Evolutionary conservation across 495 filamentous ascomycete genomes (phyloP), one percentile per base, ranked within the genome.

Genomic region (Aspergillus asperescens): DNA sequence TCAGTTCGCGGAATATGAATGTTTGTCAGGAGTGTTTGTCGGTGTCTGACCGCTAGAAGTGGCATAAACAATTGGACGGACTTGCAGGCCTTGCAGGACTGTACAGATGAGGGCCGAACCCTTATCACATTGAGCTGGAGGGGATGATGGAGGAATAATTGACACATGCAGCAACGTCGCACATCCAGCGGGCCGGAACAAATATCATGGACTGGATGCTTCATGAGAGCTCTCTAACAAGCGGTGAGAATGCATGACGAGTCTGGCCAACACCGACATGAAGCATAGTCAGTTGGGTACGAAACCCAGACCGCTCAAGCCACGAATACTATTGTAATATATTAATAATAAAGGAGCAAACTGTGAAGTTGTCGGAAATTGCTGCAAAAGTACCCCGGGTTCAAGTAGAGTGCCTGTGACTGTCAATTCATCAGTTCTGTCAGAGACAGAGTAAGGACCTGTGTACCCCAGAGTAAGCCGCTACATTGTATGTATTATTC

Each of bases 171-270:
- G 29, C 29, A 42, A 27, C 9, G 18, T 47, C 23, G 44, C 44
- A 35, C 20, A 47, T 24, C 44, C 44, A 19, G 10, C 19, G 9
- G 44, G 28, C 35, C 28, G 44, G 35, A 35, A 47, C 44, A 23
- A 9, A 24, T n/a, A n/a, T n/a, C n/a, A n/a, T n/a, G n/a, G n/a
- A n/a, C n/a, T n/a, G n/a, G 0, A 23, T 29, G 25, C 41, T 44
- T 29, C 41, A 35, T 6, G 18, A 31, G 40, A 25, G 13, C 39
- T 42, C 10, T 27, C 13, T 12, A 25, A 25, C 15, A 2, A 35
- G 44, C 44, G 44, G 44, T 47, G 44, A 47, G 27, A n/a, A 46
- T 24, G 27, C 24, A 29, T 44, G n/a, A 44, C 41, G 24, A 44
- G 24, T 40, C 38, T 19, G 13, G 16, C 43, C 43, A 32, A 18